These are phyloP conservation scores for Heterobasidion occidentale DNA, from an alignment of 1,284 basidiomycete species.

Conservation along the genomic window DNA sequence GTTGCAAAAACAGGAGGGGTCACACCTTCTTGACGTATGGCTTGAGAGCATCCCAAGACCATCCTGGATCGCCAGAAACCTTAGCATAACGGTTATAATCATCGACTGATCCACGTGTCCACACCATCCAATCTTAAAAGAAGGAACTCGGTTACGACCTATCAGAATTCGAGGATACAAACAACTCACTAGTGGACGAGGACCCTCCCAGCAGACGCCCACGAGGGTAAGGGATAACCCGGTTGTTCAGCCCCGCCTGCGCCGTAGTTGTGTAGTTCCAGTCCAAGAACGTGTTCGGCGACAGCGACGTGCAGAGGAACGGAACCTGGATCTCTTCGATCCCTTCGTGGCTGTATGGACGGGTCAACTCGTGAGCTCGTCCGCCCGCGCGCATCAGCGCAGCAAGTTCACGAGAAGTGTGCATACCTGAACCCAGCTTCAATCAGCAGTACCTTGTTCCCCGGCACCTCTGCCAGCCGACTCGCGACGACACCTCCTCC, in stretches of 20 bases:
- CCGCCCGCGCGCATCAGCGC: not conserved
- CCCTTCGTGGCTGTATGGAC: not conserved
- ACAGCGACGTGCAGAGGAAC: not conserved
- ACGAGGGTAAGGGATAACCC: constrained; percentile 22
- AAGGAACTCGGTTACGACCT: not conserved
- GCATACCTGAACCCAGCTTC: constrained; percentile 12
- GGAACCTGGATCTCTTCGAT: not conserved
- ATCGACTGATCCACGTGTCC: constrained; percentile 21
- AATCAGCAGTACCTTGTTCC: constrained; percentile 12
- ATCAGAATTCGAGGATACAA: no score
- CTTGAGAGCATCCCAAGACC: constrained; percentile 22
- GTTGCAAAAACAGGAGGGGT: not conserved
- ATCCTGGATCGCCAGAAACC: constrained; percentile 20
- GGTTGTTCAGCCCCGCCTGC: constrained; percentile 22
- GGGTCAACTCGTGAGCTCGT: no score
- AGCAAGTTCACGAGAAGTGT: not conserved
- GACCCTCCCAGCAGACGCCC: constrained; percentile 31
- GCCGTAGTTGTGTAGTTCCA: constrained; percentile 21
- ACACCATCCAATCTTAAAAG: constrained; percentile 17
- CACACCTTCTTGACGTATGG: constrained; percentile 22
- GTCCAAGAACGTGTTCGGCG: not conserved
- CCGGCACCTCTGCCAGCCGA: constrained; percentile 13
- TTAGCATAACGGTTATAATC: constrained; percentile 21
- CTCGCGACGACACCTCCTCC: constrained; percentile 13
- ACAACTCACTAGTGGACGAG: constrained; percentile 13